A percentile compares a stretch with the other conserved stretches of the same genome.
Evolutionary conservation across 2,329 filamentous ascomycete species (phyloP).

Genomic region (Colletotrichum horii): DNA sequence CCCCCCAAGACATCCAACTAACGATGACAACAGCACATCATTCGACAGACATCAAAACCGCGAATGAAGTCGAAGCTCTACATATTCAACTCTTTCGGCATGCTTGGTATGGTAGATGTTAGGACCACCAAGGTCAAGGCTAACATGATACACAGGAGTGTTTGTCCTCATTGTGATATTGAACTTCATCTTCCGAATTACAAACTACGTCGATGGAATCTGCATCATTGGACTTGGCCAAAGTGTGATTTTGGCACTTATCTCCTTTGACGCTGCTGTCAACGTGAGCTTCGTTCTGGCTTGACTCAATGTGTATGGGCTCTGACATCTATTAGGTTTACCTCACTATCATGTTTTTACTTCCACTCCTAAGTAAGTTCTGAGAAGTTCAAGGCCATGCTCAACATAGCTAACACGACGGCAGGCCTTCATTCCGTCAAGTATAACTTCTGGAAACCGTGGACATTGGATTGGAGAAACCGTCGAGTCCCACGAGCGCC

Average conservation of each 20-base stretch:
- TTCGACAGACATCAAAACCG: conserved; percentile 4
- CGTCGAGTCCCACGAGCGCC: conserved; percentile 1
- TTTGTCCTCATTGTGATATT: conserved; percentile 11
- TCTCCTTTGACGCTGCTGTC: conserved; percentile 14
- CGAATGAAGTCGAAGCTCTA: conserved; percentile 11
- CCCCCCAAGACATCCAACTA: not conserved
- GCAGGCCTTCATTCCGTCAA: conserved; percentile 8
- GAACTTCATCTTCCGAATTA: conserved; percentile 15
- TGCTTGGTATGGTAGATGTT: not conserved
- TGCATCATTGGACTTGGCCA: conserved; percentile 4
- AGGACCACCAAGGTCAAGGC: not conserved
- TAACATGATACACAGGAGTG: not conserved
- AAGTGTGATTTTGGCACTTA: not conserved
- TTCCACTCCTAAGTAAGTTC: not conserved
- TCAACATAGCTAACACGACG: not conserved
- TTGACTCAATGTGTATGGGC: accelerated
- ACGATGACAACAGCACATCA: not conserved
- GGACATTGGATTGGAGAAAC: conserved; percentile 10
- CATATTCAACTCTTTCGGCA: conserved; percentile 3
- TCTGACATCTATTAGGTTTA: not conserved
- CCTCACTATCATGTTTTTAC: conserved; percentile 9
- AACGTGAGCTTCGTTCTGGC: not conserved
- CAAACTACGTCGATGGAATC: not conserved
- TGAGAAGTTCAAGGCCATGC: accelerated
- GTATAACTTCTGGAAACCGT: conserved; percentile 18